Evolutionary conservation across 768 basidiomycete genomes (phyloP), one percentile per base, ranked within the genome.

Genomic region (Crepidotus variabilis): DNA sequence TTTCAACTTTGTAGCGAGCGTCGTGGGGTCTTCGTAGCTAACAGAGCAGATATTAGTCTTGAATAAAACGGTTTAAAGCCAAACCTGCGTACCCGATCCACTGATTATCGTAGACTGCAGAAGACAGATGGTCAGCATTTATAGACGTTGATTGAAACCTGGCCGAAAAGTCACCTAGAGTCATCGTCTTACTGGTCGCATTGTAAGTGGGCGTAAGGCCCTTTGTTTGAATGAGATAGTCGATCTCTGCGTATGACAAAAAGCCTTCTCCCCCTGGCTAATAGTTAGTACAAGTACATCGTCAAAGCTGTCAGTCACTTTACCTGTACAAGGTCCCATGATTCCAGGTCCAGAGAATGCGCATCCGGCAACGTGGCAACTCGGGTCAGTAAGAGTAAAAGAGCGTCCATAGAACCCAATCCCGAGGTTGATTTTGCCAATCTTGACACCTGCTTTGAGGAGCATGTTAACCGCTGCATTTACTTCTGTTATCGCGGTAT

Each of bases 401-500:
- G 56, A 59, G 32, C 58, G 56, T 45, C 64, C 64, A 34, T 60
- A 60, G 53, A 64, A 65, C 16, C 64, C 63, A 32, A 65, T 35
- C 18, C 64, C 64, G 2, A 65, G 55, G 28, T 51, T 55, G 24
- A 65, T 54, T 14, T 65, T 53, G 11, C 23, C 9, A 23, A 59
- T 54, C 28, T 55, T 46, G 43, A 63, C 55, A 18, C 51, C 45
- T 35, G 48, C 48, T 16, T 48, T 51, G 33, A 34, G 45, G 4
- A 59, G 36, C 35, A 60, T 52, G 39, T 23, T 43, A n/a, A 63
- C 24, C 45, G 63, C 54, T 14, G 46, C 23, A 51, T 62, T 54
- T 50, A 66, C 58, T 51, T 66, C 63, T 24, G 63, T 57, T 22
- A 66, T 50, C 50, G 59, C 58, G 18, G 64, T 65, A 51, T 65